Evolutionary conservation across 805 yeast species (phyloP).

Genomic region (Spathaspora girioi): DNA sequence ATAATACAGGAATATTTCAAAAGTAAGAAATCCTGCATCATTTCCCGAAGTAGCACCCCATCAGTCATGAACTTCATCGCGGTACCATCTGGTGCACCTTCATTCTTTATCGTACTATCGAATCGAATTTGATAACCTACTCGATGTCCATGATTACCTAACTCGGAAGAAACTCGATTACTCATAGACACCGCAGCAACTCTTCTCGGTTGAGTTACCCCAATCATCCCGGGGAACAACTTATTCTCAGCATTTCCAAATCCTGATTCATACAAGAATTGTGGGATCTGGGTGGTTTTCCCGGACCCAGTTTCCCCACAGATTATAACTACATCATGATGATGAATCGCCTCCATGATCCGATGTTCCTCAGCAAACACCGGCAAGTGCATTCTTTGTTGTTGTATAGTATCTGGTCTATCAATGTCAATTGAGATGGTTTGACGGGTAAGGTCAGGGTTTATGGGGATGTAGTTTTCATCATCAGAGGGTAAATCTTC

Average conservation of each 20-base stretch:
- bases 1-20: slow-evolving; percentile 80
- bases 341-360: slow-evolving; percentile 93
- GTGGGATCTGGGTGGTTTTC: slow-evolving; percentile 97
- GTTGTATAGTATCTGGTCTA: slow-evolving; percentile 65
- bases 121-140: slow-evolving; percentile 85
- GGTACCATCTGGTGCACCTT: slow-evolving; percentile 47
- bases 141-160: slow-evolving; percentile 64
- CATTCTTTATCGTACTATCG: slow-evolving; percentile 60
- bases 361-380: slow-evolving; percentile 87
- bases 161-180: slow-evolving; percentile 68
- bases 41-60: slow-evolving; percentile 89
- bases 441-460: slow-evolving; percentile 50
- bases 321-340: slow-evolving; percentile 82
- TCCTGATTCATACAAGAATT: slow-evolving; percentile 89
- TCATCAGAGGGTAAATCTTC: slow-evolving; percentile 73
- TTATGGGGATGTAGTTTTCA: slow-evolving; percentile 55
- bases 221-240: slow-evolving; percentile 81
- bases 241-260: slow-evolving; percentile 65
- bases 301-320: slow-evolving; percentile 99
- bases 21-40: slow-evolving; percentile 82
- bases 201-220: slow-evolving; percentile 92
- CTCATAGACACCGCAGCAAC: slow-evolving; percentile 95
- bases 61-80: slow-evolving; percentile 89
- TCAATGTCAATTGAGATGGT: slow-evolving; percentile 66
- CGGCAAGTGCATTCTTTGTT: slow-evolving; percentile 69